Evolutionary conservation across 2,329 filamentous ascomycete genomes (phyloP), one percentile per base, ranked within the genome.

Genomic region (Erysiphe pisi): DNA sequence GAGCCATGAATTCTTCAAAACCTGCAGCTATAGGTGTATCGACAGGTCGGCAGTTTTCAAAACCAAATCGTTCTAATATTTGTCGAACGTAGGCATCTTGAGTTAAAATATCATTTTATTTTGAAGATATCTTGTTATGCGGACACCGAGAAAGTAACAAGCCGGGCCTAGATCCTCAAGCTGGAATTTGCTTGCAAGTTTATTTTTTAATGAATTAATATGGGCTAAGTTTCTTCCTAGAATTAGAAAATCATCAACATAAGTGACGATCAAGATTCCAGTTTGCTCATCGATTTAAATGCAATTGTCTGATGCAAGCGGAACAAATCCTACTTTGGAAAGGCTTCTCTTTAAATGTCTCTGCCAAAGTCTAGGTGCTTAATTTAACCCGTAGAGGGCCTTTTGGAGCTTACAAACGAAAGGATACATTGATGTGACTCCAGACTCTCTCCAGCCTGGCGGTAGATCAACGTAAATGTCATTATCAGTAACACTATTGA

Each of bases 11-110:
- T 40, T 45, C 25, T 20, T 71, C 28, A 45, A 25, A 40, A 18
- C 61, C 61, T 65, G 61, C 6, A 65, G 61, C 61, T n/a, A 25
- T n/a, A n/a, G 61, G 61, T n/a, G 20, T n/a, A 65, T 65, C 61
- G 6, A 65, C 61, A 28, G 12, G 22, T 7, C 61, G 20, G 28
- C 61, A 65, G 43, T 71, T 71, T 71, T 43, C 28, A 9, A 71
- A 71, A 45, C 68, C 43, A 45, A 71, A 71, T 20, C 68, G 68
- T 25, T 71, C 18, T 25, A 43, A 31, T 25, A 71, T 71, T 25
- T 43, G 36, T 18, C 43, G 6, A 16, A 71, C 25, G 20, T 43
- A 71, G 31, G 68, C 68, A 43, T 71, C 28, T 31, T 65, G 61
- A 65, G 20, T n/a, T 16, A 65, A 25, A 28, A 65, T n/a, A 65